phyloP scores from a whole-genome alignment of 371 early-diverging fungal genomes.

The Apophysomyces sp. region DNA sequence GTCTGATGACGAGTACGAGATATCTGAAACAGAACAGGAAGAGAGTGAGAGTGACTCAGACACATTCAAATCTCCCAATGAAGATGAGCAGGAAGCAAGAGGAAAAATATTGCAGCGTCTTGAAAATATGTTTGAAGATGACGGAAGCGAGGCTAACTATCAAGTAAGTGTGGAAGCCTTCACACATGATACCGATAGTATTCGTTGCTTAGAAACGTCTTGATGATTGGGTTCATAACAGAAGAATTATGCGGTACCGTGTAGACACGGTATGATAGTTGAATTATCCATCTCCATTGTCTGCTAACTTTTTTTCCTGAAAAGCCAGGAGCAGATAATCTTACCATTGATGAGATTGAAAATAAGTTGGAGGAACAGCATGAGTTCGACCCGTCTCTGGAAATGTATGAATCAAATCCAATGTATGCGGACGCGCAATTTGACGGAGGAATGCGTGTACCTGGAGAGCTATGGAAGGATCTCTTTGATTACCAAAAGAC shows the following conservation, averaged over 20 bases:
- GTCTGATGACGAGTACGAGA: conserved; percentile 25
- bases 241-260: conserved; percentile 47
- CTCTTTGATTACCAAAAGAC: conserved; percentile 94
- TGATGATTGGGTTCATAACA: conserved; percentile 51
- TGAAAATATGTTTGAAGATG: conserved; percentile 46
- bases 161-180: conserved; percentile 18
- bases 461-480: conserved; percentile 82
- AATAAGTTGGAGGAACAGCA: conserved; percentile 2
- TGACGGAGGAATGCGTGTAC: conserved; percentile 65
- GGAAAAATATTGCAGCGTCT: conserved; percentile 16
- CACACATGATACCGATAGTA: not conserved
- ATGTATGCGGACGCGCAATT: conserved; percentile 57
- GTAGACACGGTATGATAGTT: conserved; percentile 21
- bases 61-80: conserved; percentile 7
- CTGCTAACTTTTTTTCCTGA: conserved; percentile 10
- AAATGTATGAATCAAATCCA: conserved; percentile 65
- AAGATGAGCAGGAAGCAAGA: conserved; percentile 6
- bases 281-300: not conserved
- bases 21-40: conserved; percentile 19
- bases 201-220: conserved; percentile 39
- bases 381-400: conserved; percentile 36
- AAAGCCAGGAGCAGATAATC: conserved; percentile 5
- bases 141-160: conserved; percentile 62
- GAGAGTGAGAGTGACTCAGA: conserved; percentile 1
- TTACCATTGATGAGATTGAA: conserved; percentile 16